These are phyloP conservation scores for Arthrinium puccinioides DNA, from an alignment of 2,329 filamentous ascomycete genomes.

Conservation along the genomic window DNA sequence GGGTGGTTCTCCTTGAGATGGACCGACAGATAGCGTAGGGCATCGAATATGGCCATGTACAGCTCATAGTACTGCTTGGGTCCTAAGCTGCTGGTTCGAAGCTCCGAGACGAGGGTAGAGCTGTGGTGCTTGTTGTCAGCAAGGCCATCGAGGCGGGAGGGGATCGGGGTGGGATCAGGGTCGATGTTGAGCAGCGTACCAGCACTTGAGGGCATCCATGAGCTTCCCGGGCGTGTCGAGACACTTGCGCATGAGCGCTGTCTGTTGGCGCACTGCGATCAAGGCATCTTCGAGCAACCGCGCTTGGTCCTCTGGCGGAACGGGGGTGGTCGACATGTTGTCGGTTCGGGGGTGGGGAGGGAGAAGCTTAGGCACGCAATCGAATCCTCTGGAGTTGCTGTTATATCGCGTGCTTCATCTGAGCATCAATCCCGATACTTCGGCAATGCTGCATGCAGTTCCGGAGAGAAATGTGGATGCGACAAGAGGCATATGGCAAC, in stretches of 20 bases:
- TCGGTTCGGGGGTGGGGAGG: neutral
- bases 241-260: constrained; percentile 93
- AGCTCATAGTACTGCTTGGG: constrained; percentile 99
- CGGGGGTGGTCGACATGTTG: constrained; percentile 42
- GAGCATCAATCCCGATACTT: too few relatives aligned
- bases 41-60: constrained; percentile 99
- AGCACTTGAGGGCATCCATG: constrained; percentile 99
- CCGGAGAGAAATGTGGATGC: too few relatives aligned
- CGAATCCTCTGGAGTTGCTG: too few relatives aligned
- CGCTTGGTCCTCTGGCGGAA: constrained; percentile 71
- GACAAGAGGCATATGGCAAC: too few relatives aligned
- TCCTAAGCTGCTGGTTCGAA: constrained; percentile 93
- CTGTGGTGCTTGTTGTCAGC: constrained; percentile 40
- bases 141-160: constrained; percentile 8
- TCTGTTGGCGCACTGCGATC: constrained; percentile 94
- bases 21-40: constrained; percentile 88
- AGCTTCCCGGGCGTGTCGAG: constrained; percentile 96
- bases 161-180: constrained; percentile 4
- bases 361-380: too few relatives aligned
- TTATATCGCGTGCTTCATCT: too few relatives aligned
- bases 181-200: constrained; percentile 53
- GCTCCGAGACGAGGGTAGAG: constrained; percentile 95
- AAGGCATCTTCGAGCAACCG: constrained; percentile 96
- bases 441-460: too few relatives aligned
- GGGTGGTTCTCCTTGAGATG: constrained; percentile 97